These are phyloP conservation scores for Peronospora farinosa DNA, from an alignment of 352 stramenopile genomes.

Conservation along the genomic window DNA sequence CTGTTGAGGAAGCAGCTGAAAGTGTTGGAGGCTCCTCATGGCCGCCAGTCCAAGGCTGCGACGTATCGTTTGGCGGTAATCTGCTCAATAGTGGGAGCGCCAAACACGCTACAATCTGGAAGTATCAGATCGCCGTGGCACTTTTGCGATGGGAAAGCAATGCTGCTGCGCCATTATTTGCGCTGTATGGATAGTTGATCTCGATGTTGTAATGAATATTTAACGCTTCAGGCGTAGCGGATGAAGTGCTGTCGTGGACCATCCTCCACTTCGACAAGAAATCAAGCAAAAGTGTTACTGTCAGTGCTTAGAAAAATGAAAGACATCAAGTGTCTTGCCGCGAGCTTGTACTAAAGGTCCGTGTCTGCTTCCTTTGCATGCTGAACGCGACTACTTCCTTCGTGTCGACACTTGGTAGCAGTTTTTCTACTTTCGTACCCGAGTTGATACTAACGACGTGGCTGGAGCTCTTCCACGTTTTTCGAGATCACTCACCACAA, in stretches of 20 bases:
- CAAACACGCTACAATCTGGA: constrained; percentile 63
- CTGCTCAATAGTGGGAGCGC: constrained; percentile 53
- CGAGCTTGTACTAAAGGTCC: too few species aligned
- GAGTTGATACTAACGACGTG: too few species aligned
- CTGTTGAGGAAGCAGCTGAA: constrained; percentile 11
- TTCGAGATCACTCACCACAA: too few species aligned
- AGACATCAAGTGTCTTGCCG: too few species aligned
- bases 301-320: too few species aligned
- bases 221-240: constrained; percentile 8
- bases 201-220: constrained; percentile 24
- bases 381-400: too few species aligned
- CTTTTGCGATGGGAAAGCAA: constrained; percentile 76
- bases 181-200: constrained; percentile 40
- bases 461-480: too few species aligned
- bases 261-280: too few species aligned
- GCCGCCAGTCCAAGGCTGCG: constrained; percentile 30
- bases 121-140: constrained; percentile 79
- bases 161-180: constrained; percentile 62
- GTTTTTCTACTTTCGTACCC: too few species aligned
- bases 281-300: too few species aligned
- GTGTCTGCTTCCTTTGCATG: too few species aligned
- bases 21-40: constrained; percentile 10
- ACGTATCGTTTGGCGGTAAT: constrained; percentile 69
- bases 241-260: background rate
- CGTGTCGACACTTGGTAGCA: too few species aligned